phyloP scores from a whole-genome alignment of 805 yeast species.

The Vanderwaltozyma verrucispora region DNA sequence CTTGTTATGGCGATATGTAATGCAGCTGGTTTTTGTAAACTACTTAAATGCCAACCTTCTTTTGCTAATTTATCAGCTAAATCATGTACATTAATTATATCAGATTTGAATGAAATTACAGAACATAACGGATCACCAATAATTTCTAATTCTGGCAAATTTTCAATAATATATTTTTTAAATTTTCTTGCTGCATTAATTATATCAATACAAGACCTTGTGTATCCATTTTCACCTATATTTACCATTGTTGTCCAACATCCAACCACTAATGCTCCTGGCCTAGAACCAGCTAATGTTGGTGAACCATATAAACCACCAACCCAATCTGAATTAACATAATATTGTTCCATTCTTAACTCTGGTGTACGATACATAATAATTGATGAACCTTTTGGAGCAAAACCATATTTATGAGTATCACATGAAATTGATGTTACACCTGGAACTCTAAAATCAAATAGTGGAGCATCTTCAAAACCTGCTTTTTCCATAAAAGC shows the following conservation, averaged over 20 bases:
- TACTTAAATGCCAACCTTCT: constrained; percentile 70
- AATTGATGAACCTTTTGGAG: constrained; percentile 92
- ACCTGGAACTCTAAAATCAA: constrained; percentile 81
- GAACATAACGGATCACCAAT: constrained; percentile 82
- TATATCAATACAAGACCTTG: constrained; percentile 52
- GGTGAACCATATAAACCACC: constrained; percentile 98
- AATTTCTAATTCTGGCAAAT: constrained; percentile 49
- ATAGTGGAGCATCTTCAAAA: constrained; percentile 33
- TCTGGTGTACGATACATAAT: constrained; percentile 72
- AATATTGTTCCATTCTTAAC: constrained; percentile 75
- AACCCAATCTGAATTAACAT: constrained; percentile 72
- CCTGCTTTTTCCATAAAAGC: constrained; percentile 67
- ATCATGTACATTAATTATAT: constrained; percentile 56
- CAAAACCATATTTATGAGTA: constrained; percentile 98
- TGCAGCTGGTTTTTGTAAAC: constrained; percentile 85
- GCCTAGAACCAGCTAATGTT: constrained; percentile 91
- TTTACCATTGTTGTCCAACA: constrained; percentile 91
- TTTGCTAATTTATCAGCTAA: constrained; percentile 59
- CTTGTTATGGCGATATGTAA: constrained; percentile 82
- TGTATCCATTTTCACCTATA: constrained; percentile 80
- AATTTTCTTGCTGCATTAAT: constrained; percentile 53
- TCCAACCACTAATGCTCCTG: constrained; percentile 96
- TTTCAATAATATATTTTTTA: constrained; percentile 36
- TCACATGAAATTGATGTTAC: constrained; percentile 99
- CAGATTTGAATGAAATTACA: constrained; percentile 69